phyloP scores from a whole-genome alignment of 2,329 filamentous ascomycete genomes.

The Xylaria hypoxylon region DNA sequence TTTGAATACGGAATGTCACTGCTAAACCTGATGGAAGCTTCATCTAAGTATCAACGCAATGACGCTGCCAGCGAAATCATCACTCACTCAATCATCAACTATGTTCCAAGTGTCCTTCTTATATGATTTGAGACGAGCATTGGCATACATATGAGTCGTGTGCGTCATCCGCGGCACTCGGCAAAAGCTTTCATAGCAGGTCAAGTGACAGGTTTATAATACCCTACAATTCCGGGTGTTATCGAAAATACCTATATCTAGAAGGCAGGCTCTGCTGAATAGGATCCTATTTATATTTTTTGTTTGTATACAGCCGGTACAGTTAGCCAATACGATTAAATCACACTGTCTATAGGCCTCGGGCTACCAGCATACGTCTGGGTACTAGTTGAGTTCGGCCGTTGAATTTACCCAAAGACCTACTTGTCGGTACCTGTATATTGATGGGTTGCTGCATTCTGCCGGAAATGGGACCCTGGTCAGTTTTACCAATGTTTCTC shows the following conservation, averaged over 20 bases:
- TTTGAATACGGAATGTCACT: too few relatives aligned
- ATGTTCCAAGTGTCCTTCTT: too few relatives aligned
- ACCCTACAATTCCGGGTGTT: neutral
- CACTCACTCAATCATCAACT: too few relatives aligned
- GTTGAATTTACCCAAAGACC: conserved; percentile 31
- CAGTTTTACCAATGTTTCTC: neutral
- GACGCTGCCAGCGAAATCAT: too few relatives aligned
- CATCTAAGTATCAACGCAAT: too few relatives aligned
- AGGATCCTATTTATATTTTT: neutral
- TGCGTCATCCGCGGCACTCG: neutral
- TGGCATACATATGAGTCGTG: neutral
- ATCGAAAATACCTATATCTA: neutral
- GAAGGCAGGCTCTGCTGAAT: neutral
- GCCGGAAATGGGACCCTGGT: conserved; percentile 43
- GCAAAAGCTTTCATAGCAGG: neutral
- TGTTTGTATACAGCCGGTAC: neutral
- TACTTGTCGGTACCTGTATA: conserved; percentile 17
- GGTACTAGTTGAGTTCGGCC: conserved; percentile 1
- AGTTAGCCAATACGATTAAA: neutral
- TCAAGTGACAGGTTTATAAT: too few relatives aligned
- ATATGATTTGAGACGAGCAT: too few relatives aligned
- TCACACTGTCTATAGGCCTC: neutral
- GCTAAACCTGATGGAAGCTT: too few relatives aligned
- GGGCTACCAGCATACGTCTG: neutral
- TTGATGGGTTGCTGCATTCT: conserved; percentile 39